Conservation (phyloP, 148 eudicot species). For the Diospyros lotus region DNA sequence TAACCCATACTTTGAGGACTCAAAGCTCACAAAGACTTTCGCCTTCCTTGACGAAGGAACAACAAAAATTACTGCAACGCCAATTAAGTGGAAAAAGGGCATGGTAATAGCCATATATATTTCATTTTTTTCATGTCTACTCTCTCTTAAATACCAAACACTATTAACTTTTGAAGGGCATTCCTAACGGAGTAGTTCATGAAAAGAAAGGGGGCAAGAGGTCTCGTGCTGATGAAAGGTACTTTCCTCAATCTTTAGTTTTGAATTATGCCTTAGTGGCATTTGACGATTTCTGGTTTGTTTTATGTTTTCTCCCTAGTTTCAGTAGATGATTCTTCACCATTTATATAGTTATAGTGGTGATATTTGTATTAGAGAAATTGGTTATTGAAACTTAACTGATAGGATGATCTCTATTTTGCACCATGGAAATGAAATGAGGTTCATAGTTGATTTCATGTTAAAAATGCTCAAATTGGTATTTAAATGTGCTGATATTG, state of each 20-base stretch:
- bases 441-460: no score
- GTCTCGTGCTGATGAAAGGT: slow-evolving; percentile 67
- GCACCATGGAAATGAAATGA: no score
- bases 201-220: slow-evolving; percentile 78
- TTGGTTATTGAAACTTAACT: no score
- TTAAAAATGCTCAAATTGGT: no score
- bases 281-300: no score
- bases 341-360: no score
- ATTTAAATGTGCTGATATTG: no score
- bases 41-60: slow-evolving; percentile 80
- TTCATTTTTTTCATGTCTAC: slow-evolving; percentile 13
- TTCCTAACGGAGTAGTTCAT: slow-evolving; percentile 49
- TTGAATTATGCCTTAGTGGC: no score
- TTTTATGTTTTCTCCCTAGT: no score
- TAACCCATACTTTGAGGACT: slow-evolving; percentile 79
- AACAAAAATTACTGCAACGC: slow-evolving; percentile 63
- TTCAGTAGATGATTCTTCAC: no score
- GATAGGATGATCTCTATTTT: no score
- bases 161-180: slow-evolving; percentile 33
- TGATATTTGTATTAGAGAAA: no score
- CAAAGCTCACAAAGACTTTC: slow-evolving; percentile 67
- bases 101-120: slow-evolving; percentile 35
- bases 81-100: slow-evolving; percentile 87
- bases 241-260: background rate
- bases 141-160: background rate